A percentile compares a stretch with the other conserved stretches of the same genome.
phyloP scores from a whole-genome alignment of 2,329 filamentous ascomycete genomes.

The Colletotrichum endophyticum region DNA sequence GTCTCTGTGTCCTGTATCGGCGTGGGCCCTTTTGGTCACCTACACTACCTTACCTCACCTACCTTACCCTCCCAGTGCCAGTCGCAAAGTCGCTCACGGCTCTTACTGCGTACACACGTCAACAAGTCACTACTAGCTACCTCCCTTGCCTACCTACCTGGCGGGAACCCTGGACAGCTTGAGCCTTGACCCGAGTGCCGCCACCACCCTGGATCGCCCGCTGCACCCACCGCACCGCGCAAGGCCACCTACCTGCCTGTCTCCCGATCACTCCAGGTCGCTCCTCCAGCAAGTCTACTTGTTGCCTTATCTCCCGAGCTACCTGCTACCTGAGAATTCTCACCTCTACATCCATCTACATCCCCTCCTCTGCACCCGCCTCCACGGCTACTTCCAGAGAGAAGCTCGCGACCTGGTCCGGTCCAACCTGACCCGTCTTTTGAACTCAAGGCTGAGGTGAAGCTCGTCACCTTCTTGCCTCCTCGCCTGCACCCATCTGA shows the following conservation, averaged over 20 bases:
- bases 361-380: background rate
- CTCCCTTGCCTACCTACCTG: background rate
- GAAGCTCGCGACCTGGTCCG: background rate
- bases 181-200: background rate
- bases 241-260: background rate
- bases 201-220: constrained; percentile 6
- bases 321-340: background rate
- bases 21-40: background rate
- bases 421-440: background rate
- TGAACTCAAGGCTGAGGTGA: background rate
- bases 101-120: too few species aligned
- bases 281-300: background rate
- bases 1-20: background rate
- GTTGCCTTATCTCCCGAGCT: background rate
- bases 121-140: background rate
- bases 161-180: background rate
- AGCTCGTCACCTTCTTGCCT: background rate
- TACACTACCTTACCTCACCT: background rate
- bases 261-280: background rate
- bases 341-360: constrained; percentile 1
- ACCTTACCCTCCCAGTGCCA: background rate
- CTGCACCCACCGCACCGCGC: constrained; percentile 10
- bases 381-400: background rate
- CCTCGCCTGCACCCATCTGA: background rate
- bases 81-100: background rate